phyloP scores from a whole-genome alignment of 2,329 filamentous ascomycete genomes.

The Dichotomopilus funicola region DNA sequence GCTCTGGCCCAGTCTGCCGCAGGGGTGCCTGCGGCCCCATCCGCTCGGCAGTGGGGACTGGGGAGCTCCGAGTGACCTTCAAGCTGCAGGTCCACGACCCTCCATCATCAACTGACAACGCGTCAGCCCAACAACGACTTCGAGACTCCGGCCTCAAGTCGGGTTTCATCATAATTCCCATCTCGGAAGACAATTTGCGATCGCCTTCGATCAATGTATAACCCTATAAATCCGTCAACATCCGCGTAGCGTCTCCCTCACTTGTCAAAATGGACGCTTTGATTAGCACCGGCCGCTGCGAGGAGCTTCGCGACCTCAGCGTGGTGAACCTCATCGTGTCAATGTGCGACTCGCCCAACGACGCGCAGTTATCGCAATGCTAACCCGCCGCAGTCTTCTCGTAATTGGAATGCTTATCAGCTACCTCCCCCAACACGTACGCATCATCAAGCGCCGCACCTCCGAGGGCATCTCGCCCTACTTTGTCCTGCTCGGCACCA shows the following conservation, averaged over 20 bases:
- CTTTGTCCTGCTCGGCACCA: conserved; percentile 89
- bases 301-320: conserved; percentile 45
- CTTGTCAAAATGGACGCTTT: conserved; percentile 28
- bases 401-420: conserved; percentile 83
- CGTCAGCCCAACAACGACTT: too few relatives aligned
- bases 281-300: conserved; percentile 37
- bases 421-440: conserved; percentile 89
- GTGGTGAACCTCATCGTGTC: conserved; percentile 51
- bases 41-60: too few relatives aligned
- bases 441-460: conserved; percentile 77
- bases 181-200: background rate
- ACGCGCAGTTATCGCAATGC: background rate
- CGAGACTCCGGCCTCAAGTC: too few relatives aligned
- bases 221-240: background rate
- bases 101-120: too few relatives aligned
- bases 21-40: too few relatives aligned
- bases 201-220: background rate
- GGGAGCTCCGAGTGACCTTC: too few relatives aligned
- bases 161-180: too few relatives aligned
- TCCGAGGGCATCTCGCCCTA: conserved; percentile 94
- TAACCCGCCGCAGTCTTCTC: conserved; percentile 50
- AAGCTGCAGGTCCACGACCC: too few relatives aligned
- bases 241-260: background rate
- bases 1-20: too few relatives aligned
- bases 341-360: conserved; percentile 36